phyloP scores from a whole-genome alignment of 768 basidiomycete genomes.

The Agaricus sinodeliciosus region DNA sequence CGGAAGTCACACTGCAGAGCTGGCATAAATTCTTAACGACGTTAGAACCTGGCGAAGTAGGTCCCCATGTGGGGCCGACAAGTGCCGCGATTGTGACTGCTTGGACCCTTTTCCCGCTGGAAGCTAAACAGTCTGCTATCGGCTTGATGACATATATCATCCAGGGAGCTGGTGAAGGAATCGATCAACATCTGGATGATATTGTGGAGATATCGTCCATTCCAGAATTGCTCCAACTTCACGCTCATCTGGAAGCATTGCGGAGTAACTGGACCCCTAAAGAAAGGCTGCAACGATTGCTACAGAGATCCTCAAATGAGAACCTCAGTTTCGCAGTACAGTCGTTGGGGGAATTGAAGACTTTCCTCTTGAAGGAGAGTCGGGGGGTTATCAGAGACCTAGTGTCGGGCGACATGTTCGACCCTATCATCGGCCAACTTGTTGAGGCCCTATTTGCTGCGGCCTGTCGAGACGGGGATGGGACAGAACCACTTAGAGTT shows the following conservation, averaged over 20 bases:
- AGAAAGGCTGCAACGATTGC: slow-evolving; percentile 53
- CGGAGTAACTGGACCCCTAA: slow-evolving; percentile 47
- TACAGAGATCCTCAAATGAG: slow-evolving; percentile 72
- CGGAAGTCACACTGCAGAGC: slow-evolving; percentile 69
- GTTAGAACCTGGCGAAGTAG: slow-evolving; percentile 61
- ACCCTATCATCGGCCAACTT: slow-evolving; percentile 64
- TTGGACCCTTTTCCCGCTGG: slow-evolving; percentile 60
- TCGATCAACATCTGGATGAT: slow-evolving; percentile 59
- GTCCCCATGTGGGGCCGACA: slow-evolving; percentile 81
- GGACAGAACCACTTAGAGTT: slow-evolving; percentile 55
- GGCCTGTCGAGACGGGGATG: slow-evolving; percentile 75
- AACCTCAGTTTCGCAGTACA: slow-evolving; percentile 73
- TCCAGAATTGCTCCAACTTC: slow-evolving; percentile 48
- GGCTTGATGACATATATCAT: slow-evolving; percentile 66
- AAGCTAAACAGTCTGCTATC: slow-evolving; percentile 46
- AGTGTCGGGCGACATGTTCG: slow-evolving; percentile 83
- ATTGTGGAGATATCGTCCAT: slow-evolving; percentile 75
- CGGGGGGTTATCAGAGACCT: slow-evolving; percentile 50
- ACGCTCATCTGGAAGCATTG: slow-evolving; percentile 32
- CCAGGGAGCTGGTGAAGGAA: slow-evolving; percentile 47
- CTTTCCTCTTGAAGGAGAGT: slow-evolving; percentile 47
- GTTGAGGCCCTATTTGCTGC: slow-evolving; percentile 61
- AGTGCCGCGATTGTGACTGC: slow-evolving; percentile 76
- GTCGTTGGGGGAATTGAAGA: slow-evolving; percentile 70
- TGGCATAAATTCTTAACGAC: slow-evolving; percentile 77